These are phyloP conservation scores for Acmispon strigosus DNA, from an alignment of 306 rosid species.

Conservation along the genomic window DNA sequence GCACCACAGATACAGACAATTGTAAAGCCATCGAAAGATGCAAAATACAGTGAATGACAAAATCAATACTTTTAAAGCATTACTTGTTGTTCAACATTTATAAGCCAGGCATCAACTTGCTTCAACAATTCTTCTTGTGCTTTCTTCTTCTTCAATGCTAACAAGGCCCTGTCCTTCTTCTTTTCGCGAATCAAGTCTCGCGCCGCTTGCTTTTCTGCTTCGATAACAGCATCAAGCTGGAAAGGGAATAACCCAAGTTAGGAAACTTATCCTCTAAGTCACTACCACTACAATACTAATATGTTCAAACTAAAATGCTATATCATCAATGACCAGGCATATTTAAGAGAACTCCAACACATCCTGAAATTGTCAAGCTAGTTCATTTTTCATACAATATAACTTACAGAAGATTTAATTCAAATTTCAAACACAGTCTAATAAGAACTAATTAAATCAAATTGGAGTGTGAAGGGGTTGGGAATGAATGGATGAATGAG, in stretches of 20 bases:
- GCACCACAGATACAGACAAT: neutral
- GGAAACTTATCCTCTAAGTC: neutral
- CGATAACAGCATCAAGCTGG: conserved; percentile 89
- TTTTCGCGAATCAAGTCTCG: conserved; percentile 80
- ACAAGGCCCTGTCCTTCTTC: conserved; percentile 89
- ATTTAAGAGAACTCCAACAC: neutral
- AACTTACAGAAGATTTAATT: neutral
- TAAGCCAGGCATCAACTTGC: conserved; percentile 93
- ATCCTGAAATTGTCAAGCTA: neutral
- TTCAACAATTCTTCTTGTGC: conserved; percentile 89
- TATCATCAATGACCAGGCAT: neutral
- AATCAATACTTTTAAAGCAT: conserved; percentile 5
- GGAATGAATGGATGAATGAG: too few species aligned
- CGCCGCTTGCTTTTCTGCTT: conserved; percentile 96
- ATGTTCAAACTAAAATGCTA: neutral
- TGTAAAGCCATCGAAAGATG: conserved; percentile 19
- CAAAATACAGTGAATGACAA: neutral
- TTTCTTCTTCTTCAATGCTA: conserved; percentile 83
- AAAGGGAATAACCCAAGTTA: conserved; percentile 1
- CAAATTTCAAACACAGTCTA: too few species aligned
- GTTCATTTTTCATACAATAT: neutral
- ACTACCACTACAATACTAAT: neutral
- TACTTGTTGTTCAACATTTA: conserved; percentile 96
- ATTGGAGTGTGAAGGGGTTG: too few species aligned
- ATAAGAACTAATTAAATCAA: too few species aligned